phyloP scores from a whole-genome alignment of 176 grass and related monocot genomes.

The Carex pumila region DNA sequence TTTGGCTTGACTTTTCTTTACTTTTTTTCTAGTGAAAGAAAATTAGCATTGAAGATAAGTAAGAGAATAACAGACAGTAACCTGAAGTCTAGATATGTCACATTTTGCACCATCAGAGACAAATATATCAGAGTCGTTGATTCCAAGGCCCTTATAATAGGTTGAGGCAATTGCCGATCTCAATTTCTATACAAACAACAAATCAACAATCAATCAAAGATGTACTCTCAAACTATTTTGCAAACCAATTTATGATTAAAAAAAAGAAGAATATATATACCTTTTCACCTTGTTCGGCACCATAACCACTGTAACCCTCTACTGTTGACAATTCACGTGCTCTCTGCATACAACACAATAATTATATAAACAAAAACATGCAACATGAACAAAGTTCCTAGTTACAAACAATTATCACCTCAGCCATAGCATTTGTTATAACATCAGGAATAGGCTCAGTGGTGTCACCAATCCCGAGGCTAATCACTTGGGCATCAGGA shows the following conservation, averaged over 20 bases:
- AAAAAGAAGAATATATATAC: conserved; percentile 19
- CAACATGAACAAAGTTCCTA: background rate
- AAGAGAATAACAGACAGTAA: conserved; percentile 16
- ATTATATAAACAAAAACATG: background rate
- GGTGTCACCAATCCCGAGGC: conserved; percentile 91
- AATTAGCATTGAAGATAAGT: background rate
- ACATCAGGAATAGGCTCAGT: conserved; percentile 80
- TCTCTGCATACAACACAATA: conserved; percentile 37
- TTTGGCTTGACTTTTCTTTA: background rate
- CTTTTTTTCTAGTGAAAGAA: background rate
- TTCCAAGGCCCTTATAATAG: conserved; percentile 79
- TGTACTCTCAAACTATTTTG: background rate
- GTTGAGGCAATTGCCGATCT: conserved; percentile 73
- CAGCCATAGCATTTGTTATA: conserved; percentile 83
- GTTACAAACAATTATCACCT: conserved; percentile 24
- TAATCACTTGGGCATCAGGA: conserved; percentile 83
- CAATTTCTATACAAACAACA: conserved; percentile 55
- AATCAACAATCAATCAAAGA: conserved; percentile 1
- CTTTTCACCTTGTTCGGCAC: conserved; percentile 99
- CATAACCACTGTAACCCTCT: conserved; percentile 94
- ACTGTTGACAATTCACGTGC: conserved; percentile 61
- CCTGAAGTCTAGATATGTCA: conserved; percentile 96
- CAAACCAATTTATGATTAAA: background rate
- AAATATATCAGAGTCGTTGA: conserved; percentile 81
- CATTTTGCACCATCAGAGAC: conserved; percentile 99